These are phyloP conservation scores for Protea cynaroides DNA, from an alignment of 164 flowering plant genomes.

Conservation along the genomic window DNA sequence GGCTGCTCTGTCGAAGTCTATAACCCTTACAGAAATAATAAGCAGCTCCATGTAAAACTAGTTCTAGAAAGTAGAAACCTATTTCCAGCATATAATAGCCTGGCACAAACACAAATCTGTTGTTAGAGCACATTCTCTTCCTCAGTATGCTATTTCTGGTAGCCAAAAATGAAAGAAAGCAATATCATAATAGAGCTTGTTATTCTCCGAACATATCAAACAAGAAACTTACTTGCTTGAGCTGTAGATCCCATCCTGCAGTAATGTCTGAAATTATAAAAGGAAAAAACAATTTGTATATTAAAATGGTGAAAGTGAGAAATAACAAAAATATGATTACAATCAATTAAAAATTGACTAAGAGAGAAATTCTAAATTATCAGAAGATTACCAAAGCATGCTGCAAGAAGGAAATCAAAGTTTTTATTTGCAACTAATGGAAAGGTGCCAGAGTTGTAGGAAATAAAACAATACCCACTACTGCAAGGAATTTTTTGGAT, in stretches of 20 bases:
- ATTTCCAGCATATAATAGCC: too few species aligned
- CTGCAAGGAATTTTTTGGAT: constrained; percentile 42
- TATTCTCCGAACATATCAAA: neutral
- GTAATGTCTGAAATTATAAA: constrained; percentile 47
- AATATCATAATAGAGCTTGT: neutral
- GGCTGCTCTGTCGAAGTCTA: too few species aligned
- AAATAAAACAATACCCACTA: constrained; percentile 49
- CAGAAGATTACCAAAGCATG: neutral
- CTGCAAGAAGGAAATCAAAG: neutral
- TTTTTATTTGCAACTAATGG: neutral
- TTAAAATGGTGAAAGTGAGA: constrained; percentile 2
- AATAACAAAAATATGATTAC: neutral
- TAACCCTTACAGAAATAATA: neutral
- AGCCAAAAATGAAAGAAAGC: neutral
- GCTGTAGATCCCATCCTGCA: constrained; percentile 70
- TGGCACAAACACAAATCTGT: too few species aligned
- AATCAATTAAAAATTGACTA: neutral
- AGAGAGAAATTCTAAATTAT: neutral
- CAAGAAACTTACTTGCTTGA: constrained; percentile 40
- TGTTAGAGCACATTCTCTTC: neutral
- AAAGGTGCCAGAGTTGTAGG: constrained; percentile 4
- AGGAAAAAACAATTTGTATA: constrained; percentile 8
- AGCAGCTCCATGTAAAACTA: neutral
- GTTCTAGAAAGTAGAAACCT: too few species aligned
- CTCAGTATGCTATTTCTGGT: neutral